Conservation (phyloP, 495 filamentous ascomycete genomes). For the Annulohypoxylon moriforme region DNA sequence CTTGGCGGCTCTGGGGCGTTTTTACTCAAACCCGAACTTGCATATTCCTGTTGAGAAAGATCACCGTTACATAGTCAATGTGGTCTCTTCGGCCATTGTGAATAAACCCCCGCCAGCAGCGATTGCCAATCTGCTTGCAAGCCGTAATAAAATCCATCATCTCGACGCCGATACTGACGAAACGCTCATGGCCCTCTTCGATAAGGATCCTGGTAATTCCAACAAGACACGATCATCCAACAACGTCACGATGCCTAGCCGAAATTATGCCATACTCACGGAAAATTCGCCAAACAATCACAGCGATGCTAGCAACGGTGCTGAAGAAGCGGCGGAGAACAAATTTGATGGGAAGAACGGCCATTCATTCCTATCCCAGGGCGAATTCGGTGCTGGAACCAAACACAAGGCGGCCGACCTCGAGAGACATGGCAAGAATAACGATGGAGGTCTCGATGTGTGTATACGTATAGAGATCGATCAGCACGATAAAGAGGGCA, state of each 20-base stretch:
- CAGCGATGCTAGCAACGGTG: slow-evolving; percentile 25
- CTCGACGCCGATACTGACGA: slow-evolving; percentile 87
- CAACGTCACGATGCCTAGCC: slow-evolving; percentile 87
- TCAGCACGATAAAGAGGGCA: slow-evolving; percentile 70
- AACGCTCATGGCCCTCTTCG: slow-evolving; percentile 86
- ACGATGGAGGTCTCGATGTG: slow-evolving; percentile 74
- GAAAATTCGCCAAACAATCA: slow-evolving; percentile 67
- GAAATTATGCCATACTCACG: slow-evolving; percentile 88
- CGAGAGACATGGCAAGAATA: slow-evolving; percentile 60
- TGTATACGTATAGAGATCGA: slow-evolving; percentile 76
- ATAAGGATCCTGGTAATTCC: slow-evolving; percentile 79
- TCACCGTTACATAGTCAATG: slow-evolving; percentile 92
- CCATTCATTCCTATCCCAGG: slow-evolving; percentile 70
- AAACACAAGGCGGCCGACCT: slow-evolving; percentile 70
- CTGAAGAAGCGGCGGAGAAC: slow-evolving; percentile 21
- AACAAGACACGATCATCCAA: slow-evolving; percentile 77
- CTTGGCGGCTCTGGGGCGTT: slow-evolving; percentile 89
- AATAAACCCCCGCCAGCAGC: slow-evolving; percentile 91
- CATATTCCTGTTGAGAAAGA: slow-evolving; percentile 83
- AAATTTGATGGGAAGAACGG: slow-evolving; percentile 64
- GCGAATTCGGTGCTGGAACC: slow-evolving; percentile 74
- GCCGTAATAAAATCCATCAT: slow-evolving; percentile 92
- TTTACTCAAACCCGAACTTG: slow-evolving; percentile 88
- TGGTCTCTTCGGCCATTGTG: slow-evolving; percentile 91
- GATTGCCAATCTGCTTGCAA: slow-evolving; percentile 87